Conservation (phyloP, 306 rosid genomes). For the Vigna reflexopilosa region DNA sequence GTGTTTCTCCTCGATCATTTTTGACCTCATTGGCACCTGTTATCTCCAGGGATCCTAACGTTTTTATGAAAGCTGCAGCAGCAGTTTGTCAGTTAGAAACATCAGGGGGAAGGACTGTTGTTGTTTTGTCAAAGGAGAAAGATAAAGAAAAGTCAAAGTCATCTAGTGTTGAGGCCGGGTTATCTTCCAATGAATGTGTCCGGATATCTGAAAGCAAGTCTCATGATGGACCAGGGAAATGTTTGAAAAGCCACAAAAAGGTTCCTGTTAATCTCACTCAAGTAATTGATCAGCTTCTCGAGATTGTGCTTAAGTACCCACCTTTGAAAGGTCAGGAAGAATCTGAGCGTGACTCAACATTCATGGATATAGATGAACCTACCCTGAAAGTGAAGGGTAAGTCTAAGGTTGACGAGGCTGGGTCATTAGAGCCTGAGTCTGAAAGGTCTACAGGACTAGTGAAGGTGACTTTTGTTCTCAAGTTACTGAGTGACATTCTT, state of each 20-base stretch:
- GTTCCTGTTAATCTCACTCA: conserved; percentile 90
- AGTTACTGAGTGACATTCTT: conserved; percentile 91
- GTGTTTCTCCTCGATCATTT: conserved; percentile 77
- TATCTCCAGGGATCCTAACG: conserved; percentile 91
- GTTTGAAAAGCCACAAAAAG: conserved; percentile 85
- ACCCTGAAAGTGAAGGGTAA: conserved; percentile 90
- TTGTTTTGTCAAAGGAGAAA: conserved; percentile 85
- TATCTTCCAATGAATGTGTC: conserved; percentile 76
- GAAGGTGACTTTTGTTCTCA: conserved; percentile 92
- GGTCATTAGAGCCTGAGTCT: conserved; percentile 68
- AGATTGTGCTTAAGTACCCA: conserved; percentile 89
- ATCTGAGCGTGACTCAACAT: conserved; percentile 54
- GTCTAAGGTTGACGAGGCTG: conserved; percentile 82
- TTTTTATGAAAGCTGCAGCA: conserved; percentile 95
- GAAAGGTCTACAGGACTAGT: conserved; percentile 92
- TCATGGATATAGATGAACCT: conserved; percentile 96
- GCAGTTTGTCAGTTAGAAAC: conserved; percentile 93
- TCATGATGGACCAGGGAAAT: conserved; percentile 83
- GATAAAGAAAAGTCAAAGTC: conserved; percentile 85
- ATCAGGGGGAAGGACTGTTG: conserved; percentile 86
- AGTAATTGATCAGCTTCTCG: conserved; percentile 97
- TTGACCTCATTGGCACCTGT: conserved; percentile 93
- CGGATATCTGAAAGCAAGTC: conserved; percentile 83
- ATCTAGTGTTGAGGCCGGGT: conserved; percentile 68
- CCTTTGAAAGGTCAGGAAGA: conserved; percentile 61